Percentiles rank a stretch among this genome's conserved stretches.
Conservation (phyloP, 1,284 basidiomycete species). For the Phellopilus nigrolimitatus region DNA sequence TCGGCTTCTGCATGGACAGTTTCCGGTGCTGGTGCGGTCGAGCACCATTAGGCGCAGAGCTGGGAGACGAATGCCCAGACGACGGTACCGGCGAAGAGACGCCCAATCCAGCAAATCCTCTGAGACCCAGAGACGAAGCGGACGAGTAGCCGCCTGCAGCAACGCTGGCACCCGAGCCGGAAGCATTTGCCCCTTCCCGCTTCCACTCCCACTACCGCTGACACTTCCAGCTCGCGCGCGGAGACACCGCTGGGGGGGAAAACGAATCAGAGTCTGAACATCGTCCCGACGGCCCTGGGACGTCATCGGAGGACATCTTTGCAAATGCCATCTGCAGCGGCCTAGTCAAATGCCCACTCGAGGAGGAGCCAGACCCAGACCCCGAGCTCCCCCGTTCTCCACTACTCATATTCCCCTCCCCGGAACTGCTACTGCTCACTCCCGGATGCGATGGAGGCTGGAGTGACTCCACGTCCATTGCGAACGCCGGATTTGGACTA, state of each 20-base stretch:
- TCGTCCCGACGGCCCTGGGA: constrained; percentile 3
- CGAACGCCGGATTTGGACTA: constrained; percentile 15
- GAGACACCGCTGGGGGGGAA: not conserved
- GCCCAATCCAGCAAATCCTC: constrained; percentile 6
- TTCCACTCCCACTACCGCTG: constrained; percentile 9
- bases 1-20: constrained; percentile 9
- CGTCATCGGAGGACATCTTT: constrained; percentile 14
- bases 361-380: constrained; percentile 24
- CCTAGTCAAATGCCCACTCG: constrained; percentile 18
- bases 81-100: constrained; percentile 5
- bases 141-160: constrained; percentile 12
- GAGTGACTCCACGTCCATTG: constrained; percentile 19
- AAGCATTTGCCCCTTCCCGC: constrained; percentile 17
- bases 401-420: constrained; percentile 13
- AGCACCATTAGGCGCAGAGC: not conserved
- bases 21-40: not conserved
- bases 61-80: not conserved
- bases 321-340: constrained; percentile 14
- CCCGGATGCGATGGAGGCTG: not conserved
- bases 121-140: constrained; percentile 12
- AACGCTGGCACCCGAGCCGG: constrained; percentile 1
- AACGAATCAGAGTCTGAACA: constrained; percentile 5
- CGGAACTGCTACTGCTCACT: constrained; percentile 9
- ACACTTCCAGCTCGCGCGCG: not conserved
- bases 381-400: constrained; percentile 16